phyloP scores from a whole-genome alignment of 1,284 basidiomycete species.

The Cryptococcus floricola region DNA sequence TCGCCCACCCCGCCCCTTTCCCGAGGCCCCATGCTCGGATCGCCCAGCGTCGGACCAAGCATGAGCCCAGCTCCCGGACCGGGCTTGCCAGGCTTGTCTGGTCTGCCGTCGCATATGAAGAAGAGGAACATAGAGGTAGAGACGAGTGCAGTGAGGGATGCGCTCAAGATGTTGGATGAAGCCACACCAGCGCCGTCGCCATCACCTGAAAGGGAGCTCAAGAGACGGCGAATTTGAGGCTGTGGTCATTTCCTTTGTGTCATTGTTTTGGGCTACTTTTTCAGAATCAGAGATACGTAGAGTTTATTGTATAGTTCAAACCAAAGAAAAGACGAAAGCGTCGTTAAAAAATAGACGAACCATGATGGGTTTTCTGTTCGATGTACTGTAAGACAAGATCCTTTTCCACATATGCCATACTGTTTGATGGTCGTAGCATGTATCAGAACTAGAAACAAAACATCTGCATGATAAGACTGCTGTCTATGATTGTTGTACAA shows the following conservation, averaged over 20 bases:
- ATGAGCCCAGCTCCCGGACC: too few relatives aligned
- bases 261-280: too few relatives aligned
- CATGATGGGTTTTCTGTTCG: too few relatives aligned
- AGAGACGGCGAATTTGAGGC: conserved; percentile 4
- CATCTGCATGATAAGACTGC: background rate
- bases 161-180: conserved; percentile 66
- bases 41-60: background rate
- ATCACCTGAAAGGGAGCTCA: conserved; percentile 6
- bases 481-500: background rate
- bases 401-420: too few relatives aligned
- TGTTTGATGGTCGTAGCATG: background rate
- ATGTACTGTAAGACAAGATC: too few relatives aligned
- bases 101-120: conserved; percentile 12
- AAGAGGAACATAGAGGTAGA: conserved; percentile 67
- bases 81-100: background rate
- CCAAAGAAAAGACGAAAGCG: too few relatives aligned
- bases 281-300: too few relatives aligned
- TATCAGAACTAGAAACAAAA: background rate
- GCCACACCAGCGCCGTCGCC: conserved; percentile 12
- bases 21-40: conserved; percentile 40
- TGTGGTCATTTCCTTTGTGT: background rate
- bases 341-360: too few relatives aligned
- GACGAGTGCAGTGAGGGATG: conserved; percentile 70
- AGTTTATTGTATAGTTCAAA: too few relatives aligned
- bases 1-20: conserved; percentile 34